Base-by-base conservation (phyloP, 768 basidiomycete genomes). In the Tricholoma terreum region DNA sequence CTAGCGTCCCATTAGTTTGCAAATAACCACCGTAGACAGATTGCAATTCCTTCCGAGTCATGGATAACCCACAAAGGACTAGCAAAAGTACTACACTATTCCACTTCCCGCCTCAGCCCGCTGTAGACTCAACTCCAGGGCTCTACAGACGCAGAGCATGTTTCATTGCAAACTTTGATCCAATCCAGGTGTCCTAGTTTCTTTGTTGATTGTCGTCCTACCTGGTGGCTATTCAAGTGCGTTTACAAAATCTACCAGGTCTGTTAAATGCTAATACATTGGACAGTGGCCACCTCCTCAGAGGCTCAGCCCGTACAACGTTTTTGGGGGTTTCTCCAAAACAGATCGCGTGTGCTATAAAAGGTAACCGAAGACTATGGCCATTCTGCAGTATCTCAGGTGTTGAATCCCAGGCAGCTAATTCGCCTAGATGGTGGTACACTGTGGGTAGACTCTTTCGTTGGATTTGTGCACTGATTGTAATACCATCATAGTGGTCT, bases 361-460 rank as follows among this genome's bases (percentile, higher is more conserved):
- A 34, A 71, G 78, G 78, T 75, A 36, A 27, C 34, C 3, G 7
- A 12, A 24, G 14, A 27, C 12, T 27, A 36, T 9, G 3, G 21
- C 50, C 5, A 54, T 34, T 17, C 30, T 8, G 10, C 15, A 33
- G 46, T 15, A 24, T 11, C 24, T 42, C 35, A 36, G 9, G n/a
- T 17, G 12, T 30, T 35, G n/a, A 9, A 19, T 30, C 3, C 27
- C 48, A 64, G 72, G 73, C 74, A 65, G 69, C 61, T 61, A 58
- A 63, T 82, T 33, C 70, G 72, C 21, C 63, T 77, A 15, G 81
- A 81, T 54, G 80, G 80, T 17, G 81, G 81, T 5, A 81, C 80
- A 19, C 54, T 82, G 80, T 80, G 52, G 59, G 74, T 55, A 17
- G n/a, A 38, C 1, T 11, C 24, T 11, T 17, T 19, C 27, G 11